These are phyloP conservation scores for Suhomyces canberraensis DNA, from an alignment of 805 yeast species.

Conservation along the genomic window DNA sequence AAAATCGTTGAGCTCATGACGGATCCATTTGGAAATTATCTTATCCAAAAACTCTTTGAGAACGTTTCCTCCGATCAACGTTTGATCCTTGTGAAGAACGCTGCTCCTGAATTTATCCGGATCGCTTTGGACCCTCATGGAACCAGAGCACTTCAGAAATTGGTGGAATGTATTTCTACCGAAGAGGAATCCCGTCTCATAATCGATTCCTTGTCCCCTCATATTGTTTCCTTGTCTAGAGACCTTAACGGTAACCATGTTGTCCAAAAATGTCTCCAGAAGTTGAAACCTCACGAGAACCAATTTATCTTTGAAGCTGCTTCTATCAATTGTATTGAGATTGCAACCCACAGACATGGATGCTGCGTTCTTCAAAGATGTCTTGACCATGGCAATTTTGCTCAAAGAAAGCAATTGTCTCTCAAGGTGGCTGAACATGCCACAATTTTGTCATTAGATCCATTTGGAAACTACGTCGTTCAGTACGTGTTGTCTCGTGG, in stretches of 20 bases:
- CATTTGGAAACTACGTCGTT: slow-evolving; percentile 95
- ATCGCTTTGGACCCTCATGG: slow-evolving; percentile 95
- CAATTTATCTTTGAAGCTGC: slow-evolving; percentile 92
- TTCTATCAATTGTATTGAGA: slow-evolving; percentile 63
- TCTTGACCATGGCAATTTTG: slow-evolving; percentile 77
- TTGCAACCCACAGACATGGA: slow-evolving; percentile 92
- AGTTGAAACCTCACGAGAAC: slow-evolving; percentile 60
- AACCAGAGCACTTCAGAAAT: slow-evolving; percentile 89
- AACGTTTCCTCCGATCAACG: slow-evolving; percentile 69
- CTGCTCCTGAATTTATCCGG: slow-evolving; percentile 68
- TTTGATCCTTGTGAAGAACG: slow-evolving; percentile 61
- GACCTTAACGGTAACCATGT: slow-evolving; percentile 97
- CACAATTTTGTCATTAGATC: slow-evolving; percentile 74
- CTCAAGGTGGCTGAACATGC: slow-evolving; percentile 66
- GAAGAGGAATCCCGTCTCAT: slow-evolving; percentile 69
- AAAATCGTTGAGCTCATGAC: slow-evolving; percentile 86
- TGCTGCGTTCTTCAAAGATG: slow-evolving; percentile 66
- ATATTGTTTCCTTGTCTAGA: slow-evolving; percentile 75
- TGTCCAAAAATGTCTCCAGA: slow-evolving; percentile 85
- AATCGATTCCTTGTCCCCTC: slow-evolving; percentile 56
- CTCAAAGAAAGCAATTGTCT: slow-evolving; percentile 68
- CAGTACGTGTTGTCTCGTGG: slow-evolving; percentile 76
- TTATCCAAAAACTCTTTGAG: slow-evolving; percentile 87
- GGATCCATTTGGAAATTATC: slow-evolving; percentile 96
- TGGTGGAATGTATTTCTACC: slow-evolving; percentile 76